phyloP scores from a whole-genome alignment of 805 yeast species.

The Lipomyces sp. region DNA sequence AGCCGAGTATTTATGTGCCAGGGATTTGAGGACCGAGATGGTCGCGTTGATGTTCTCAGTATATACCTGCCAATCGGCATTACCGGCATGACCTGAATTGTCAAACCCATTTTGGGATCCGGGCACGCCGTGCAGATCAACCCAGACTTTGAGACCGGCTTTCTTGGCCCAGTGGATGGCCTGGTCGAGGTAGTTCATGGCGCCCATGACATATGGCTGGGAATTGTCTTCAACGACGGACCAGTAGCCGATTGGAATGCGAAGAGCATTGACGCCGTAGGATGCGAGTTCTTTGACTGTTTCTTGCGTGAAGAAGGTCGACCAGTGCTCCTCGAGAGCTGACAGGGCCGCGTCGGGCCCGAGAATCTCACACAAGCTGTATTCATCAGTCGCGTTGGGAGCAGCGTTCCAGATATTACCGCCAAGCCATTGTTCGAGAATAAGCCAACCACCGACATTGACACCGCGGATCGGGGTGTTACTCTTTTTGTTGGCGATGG shows the following conservation, averaged over 20 bases:
- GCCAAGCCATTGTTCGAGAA: conserved; percentile 57
- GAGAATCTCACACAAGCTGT: conserved; percentile 61
- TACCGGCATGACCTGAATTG: conserved; percentile 84
- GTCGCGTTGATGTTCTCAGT: conserved; percentile 60
- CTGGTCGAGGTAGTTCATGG: conserved; percentile 67
- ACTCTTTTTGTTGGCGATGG: too few species aligned
- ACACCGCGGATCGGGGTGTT: conserved; percentile 47
- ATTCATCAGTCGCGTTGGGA: conserved; percentile 82
- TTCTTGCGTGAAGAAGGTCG: conserved; percentile 69
- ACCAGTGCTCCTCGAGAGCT: conserved; percentile 73
- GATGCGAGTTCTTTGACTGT: conserved; percentile 65
- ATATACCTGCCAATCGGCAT: conserved; percentile 56
- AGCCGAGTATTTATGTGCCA: conserved; percentile 68
- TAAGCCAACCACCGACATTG: conserved; percentile 89
- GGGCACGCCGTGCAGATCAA: conserved; percentile 94
- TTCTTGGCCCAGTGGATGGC: conserved; percentile 77
- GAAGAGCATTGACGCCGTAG: conserved; percentile 77
- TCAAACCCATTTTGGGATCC: conserved; percentile 97
- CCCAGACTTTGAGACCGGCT: conserved; percentile 75
- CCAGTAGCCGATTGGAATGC: conserved; percentile 96
- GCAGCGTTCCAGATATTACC: conserved; percentile 68
- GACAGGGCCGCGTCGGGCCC: conserved; percentile 63
- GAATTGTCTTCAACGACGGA: conserved; percentile 62
- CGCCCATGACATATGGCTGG: conserved; percentile 91
- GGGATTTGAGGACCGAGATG: conserved; percentile 56